phyloP scores from a whole-genome alignment of 139 green algal genomes.

The Trebouxia sp. region DNA sequence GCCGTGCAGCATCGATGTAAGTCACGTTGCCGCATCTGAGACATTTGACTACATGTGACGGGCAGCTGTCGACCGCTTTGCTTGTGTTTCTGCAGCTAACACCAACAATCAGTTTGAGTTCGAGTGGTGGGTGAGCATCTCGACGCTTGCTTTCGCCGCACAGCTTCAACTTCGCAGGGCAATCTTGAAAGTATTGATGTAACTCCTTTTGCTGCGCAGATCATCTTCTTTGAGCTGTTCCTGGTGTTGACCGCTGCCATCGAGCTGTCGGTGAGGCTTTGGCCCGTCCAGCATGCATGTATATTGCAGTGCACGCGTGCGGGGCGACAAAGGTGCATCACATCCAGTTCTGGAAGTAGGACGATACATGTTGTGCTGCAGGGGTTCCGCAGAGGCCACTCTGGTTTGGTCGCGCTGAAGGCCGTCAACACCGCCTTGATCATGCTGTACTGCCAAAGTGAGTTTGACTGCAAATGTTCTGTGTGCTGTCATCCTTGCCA shows the following conservation, averaged over 20 bases:
- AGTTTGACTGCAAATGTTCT: neutral
- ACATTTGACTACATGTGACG: neutral
- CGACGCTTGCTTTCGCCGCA: neutral
- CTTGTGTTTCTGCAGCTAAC: neutral
- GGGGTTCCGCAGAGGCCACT: neutral
- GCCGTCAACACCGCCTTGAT: neutral
- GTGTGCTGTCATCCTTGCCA: too few species aligned
- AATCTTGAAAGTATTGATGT: too few species aligned
- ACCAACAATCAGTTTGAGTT: neutral
- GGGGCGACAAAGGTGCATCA: neutral
- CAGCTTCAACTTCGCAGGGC: too few species aligned
- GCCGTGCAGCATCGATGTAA: conserved; percentile 3
- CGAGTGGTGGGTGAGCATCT: conserved; percentile 17
- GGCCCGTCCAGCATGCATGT: too few species aligned
- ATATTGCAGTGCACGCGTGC: too few species aligned
- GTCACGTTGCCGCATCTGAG: neutral
- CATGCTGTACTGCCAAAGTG: conserved; percentile 2
- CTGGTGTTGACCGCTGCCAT: neutral
- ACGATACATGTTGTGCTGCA: neutral
- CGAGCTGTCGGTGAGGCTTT: neutral
- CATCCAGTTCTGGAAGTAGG: neutral
- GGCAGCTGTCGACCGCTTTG: too few species aligned
- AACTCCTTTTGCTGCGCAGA: too few species aligned
- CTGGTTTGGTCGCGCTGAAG: conserved; percentile 1
- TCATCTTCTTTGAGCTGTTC: neutral